These are phyloP conservation scores for Cyclocybe aegerita DNA, from an alignment of 768 basidiomycete species.

Conservation along the genomic window DNA sequence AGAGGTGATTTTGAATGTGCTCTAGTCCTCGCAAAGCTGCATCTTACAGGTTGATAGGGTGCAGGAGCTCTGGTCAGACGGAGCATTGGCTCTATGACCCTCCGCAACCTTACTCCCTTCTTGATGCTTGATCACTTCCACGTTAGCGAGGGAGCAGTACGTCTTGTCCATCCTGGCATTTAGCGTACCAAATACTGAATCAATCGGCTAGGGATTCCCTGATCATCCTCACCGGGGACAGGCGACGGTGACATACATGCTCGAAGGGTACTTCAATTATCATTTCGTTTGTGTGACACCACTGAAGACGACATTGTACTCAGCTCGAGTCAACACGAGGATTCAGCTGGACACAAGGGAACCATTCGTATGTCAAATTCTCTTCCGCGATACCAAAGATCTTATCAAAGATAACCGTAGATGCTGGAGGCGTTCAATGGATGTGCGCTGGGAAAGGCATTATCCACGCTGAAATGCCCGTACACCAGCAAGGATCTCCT, in stretches of 20 bases:
- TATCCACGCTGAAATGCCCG: slow-evolving; percentile 88
- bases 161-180: slow-evolving; percentile 20
- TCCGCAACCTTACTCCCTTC: slow-evolving; percentile 88
- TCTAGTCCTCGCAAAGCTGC: slow-evolving; percentile 1
- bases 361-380: slow-evolving; percentile 43
- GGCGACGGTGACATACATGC: slow-evolving; percentile 86
- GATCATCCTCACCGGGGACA: slow-evolving; percentile 95
- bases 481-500: slow-evolving; percentile 61
- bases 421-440: slow-evolving; percentile 90
- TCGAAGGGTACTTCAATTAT: slow-evolving; percentile 56
- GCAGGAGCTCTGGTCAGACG: slow-evolving; percentile 82
- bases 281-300: neutral
- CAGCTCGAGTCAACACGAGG: slow-evolving; percentile 81
- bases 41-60: slow-evolving; percentile 44
- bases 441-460: slow-evolving; percentile 86
- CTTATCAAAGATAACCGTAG: slow-evolving; percentile 20
- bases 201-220: slow-evolving; percentile 67
- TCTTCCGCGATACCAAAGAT: neutral
- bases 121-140: slow-evolving; percentile 88
- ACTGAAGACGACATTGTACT: neutral
- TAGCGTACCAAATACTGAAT: neutral
- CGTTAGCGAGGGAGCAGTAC: slow-evolving; percentile 64
- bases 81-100: slow-evolving; percentile 72
- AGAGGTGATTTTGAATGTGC: slow-evolving; percentile 46
- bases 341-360: slow-evolving; percentile 85